Base-by-base conservation (phyloP, 2,329 filamentous ascomycete genomes). In the Elsinoe perseae region DNA sequence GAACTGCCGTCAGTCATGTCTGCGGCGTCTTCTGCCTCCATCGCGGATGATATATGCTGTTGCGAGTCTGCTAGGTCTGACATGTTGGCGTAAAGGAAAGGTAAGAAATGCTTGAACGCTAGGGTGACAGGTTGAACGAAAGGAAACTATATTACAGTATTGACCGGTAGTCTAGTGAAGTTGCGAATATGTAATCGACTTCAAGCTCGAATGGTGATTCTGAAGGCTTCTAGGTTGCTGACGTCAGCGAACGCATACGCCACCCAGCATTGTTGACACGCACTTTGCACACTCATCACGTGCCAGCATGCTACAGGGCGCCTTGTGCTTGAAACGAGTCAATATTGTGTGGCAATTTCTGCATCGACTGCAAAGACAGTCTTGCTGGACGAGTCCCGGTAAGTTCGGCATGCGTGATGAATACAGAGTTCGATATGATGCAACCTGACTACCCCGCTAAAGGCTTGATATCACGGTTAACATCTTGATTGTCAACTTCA, bases 221-320 rank as follows among this genome's bases (percentile, higher is more conserved):
- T 9, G 38, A 52, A 21, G 32, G 30, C 28, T 52, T 52, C 48
- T 30, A 52, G 28, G 30, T 48, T 9, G 48, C 48, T 52, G 48
- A 52, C 48, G 48, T 52, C 48, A 52, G 48, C 48, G 48, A 23
- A 8, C 21, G 14, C 14, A 6, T 23, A 12, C 48, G 25, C 20
- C 48, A 32, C 48, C n/a, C n/a, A n/a, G n/a, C n/a, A n/a, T n/a
- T n/a, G n/a, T n/a, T n/a, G n/a, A n/a, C 3, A 27, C 4, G 16
- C 44, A 16, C 18, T 21, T 44, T 12, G 18, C 40, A 20, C n/a
- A n/a, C n/a, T n/a, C n/a, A n/a, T n/a, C n/a, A n/a, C n/a, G n/a
- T n/a, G n/a, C n/a, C n/a, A n/a, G n/a, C n/a, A n/a, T n/a, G n/a
- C n/a, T n/a, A n/a, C n/a, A n/a, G n/a, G n/a, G n/a, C n/a, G n/a